Evolutionary conservation across 176 grass and related monocot species (phyloP), one percentile per base, ranked within the genome.

Genomic region (Avena atlantica): DNA sequence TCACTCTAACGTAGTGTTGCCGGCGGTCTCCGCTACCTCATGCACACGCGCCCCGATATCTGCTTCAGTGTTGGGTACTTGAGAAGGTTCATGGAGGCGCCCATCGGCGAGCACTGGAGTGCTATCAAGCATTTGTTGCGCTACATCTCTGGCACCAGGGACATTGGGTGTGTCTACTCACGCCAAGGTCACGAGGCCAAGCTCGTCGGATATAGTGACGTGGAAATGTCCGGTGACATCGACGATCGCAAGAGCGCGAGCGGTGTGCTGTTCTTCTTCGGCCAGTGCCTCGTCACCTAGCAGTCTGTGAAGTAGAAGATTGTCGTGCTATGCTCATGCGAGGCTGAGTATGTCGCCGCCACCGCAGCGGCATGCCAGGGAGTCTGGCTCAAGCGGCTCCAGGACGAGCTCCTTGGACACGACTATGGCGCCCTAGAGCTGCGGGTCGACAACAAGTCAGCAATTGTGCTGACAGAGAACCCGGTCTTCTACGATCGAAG

Each of bases 101-200:
- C 56, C 3, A 58, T 19, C 3, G 8, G 16, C 1, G 56, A 58
- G 17, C 56, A 58, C 17, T 7, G 3, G 5, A 58, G 17, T 2
- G 17, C 56, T 0, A 2, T 58, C 1, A 58, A 58, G 6, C 56
- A 58, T 4, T 4, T 58, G 5, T 5, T 58, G 17, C 15, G 17
- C 16, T 58, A n/a, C 6, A n/a, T 58, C 17, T 4, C 56, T 0
- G 56, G 56, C 0, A 58, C 56, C 0, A 17, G 6, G 17, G 20
- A 20, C 5, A 6, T 20, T 20, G 56, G 56, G 4, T 58, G 56
- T 5, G 1, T 1, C 17, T 58, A n/a, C 20, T 1, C 56, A 2
- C 0, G 2, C 56, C 15, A 20, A 0, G 17, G 7, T 1, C 1
- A 0, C 1, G 17, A 17, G 5, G 55, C 16, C 4, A 2, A 8